These are phyloP conservation scores for Patellifolia procumbens DNA, from an alignment of 179 eudicot species.

Conservation along the genomic window DNA sequence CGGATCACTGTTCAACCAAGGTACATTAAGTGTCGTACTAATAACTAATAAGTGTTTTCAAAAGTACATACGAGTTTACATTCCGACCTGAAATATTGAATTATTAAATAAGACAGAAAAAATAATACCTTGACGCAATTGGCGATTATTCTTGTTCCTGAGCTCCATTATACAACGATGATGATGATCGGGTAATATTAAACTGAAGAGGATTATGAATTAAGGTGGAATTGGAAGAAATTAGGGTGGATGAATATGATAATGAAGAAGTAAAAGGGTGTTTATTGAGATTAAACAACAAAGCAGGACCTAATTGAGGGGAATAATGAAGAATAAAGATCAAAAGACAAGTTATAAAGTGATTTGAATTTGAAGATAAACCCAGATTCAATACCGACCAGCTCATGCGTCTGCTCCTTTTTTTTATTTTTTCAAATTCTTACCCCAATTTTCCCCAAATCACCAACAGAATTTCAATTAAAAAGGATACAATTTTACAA, in stretches of 20 bases:
- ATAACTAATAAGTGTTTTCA: no score
- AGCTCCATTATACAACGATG: slow-evolving; percentile 48
- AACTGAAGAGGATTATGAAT: slow-evolving; percentile 11
- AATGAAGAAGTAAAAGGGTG: slow-evolving; percentile 27
- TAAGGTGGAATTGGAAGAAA: not conserved
- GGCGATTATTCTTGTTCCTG: slow-evolving; percentile 68
- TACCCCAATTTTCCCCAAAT: no score
- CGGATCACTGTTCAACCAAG: no score
- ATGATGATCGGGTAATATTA: slow-evolving; percentile 17
- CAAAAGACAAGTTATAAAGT: slow-evolving; percentile 52
- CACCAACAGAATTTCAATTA: not conserved
- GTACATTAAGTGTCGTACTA: no score
- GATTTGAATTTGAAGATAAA: slow-evolving; percentile 51
- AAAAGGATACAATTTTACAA: not conserved
- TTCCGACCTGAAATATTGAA: no score
- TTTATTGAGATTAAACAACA: slow-evolving; percentile 37
- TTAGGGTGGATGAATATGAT: not conserved
- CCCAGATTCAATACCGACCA: slow-evolving; percentile 48
- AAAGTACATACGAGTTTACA: no score
- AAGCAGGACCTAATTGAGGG: slow-evolving; percentile 48
- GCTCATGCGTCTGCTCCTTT: slow-evolving; percentile 48
- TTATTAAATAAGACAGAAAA: no score
- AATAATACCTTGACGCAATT: slow-evolving; percentile 55
- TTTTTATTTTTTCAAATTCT: not conserved
- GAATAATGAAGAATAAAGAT: slow-evolving; percentile 55